Conservation (phyloP, 768 basidiomycete genomes). For the Tricholoma flavovirens region DNA sequence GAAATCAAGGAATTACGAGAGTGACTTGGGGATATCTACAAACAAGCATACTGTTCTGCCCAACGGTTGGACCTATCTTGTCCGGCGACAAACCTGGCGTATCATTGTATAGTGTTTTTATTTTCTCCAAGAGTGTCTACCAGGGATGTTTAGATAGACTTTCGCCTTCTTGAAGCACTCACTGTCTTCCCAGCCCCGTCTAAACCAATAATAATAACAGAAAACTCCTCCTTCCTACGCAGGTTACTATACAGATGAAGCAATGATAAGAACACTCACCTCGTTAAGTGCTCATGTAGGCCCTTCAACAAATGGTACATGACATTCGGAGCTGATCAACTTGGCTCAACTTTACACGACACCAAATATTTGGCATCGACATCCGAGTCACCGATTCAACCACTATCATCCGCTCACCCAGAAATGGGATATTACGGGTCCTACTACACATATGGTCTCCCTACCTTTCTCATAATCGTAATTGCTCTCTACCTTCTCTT, state of each 20-base stretch:
- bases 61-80: conserved; percentile 94
- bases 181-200: conserved; percentile 93
- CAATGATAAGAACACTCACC: conserved; percentile 34
- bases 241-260: neutral
- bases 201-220: conserved; percentile 89
- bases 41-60: conserved; percentile 81
- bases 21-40: neutral
- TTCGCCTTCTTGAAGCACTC: conserved; percentile 6
- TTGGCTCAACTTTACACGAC: conserved; percentile 5
- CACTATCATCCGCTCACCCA: neutral
- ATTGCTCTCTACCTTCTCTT: conserved; percentile 86
- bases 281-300: conserved; percentile 83
- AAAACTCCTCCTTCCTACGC: conserved; percentile 80
- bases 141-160: conserved; percentile 4
- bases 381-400: conserved; percentile 16
- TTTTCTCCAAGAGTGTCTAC: conserved; percentile 85
- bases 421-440: conserved; percentile 41
- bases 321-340: no score
- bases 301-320: conserved; percentile 97
- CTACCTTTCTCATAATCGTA: conserved; percentile 54
- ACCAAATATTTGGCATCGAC: no score
- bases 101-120: conserved; percentile 88
- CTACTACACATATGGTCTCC: conserved; percentile 67
- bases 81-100: conserved; percentile 83
- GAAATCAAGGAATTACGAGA: neutral